These are phyloP conservation scores for Tylopilus plumbeoviolaceoides DNA, from an alignment of 768 basidiomycete species.

Conservation along the genomic window DNA sequence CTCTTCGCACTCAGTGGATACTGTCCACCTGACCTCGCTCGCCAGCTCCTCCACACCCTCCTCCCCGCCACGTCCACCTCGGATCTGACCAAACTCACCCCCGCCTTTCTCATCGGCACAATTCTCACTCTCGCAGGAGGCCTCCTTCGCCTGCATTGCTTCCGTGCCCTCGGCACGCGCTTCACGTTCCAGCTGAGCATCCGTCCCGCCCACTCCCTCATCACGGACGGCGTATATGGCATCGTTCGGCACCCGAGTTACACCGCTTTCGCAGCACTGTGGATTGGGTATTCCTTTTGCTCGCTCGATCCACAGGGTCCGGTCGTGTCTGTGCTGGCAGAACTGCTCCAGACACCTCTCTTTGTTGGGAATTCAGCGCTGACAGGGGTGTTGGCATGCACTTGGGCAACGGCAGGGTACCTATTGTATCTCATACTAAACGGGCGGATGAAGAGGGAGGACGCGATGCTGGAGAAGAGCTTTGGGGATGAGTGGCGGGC, in stretches of 20 bases:
- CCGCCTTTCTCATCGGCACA: conserved; percentile 9
- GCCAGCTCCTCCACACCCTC: neutral
- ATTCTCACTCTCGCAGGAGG: conserved; percentile 3
- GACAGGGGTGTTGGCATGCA: neutral
- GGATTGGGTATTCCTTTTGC: conserved; percentile 4
- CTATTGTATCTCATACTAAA: rapidly evolving
- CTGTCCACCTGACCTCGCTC: neutral
- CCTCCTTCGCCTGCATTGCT: conserved; percentile 17
- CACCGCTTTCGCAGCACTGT: neutral
- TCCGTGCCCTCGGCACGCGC: conserved; percentile 13
- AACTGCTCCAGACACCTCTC: neutral
- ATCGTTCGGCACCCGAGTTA: conserved; percentile 32
- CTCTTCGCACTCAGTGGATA: neutral
- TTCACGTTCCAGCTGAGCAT: conserved; percentile 27
- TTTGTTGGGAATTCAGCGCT: neutral
- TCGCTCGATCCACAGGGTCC: conserved; percentile 2
- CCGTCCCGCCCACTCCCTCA: conserved; percentile 15
- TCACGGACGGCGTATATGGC: conserved; percentile 23
- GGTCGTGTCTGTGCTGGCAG: conserved; percentile 1
- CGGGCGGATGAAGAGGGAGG: conserved; percentile 25
- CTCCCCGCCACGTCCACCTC: neutral
- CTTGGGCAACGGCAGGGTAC: neutral
- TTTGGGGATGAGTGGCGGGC: conserved; percentile 26
- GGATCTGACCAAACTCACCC: neutral
- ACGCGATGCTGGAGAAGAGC: conserved; percentile 19